Conservation (phyloP, 148 eudicot genomes). For the Linanthus parryae region DNA sequence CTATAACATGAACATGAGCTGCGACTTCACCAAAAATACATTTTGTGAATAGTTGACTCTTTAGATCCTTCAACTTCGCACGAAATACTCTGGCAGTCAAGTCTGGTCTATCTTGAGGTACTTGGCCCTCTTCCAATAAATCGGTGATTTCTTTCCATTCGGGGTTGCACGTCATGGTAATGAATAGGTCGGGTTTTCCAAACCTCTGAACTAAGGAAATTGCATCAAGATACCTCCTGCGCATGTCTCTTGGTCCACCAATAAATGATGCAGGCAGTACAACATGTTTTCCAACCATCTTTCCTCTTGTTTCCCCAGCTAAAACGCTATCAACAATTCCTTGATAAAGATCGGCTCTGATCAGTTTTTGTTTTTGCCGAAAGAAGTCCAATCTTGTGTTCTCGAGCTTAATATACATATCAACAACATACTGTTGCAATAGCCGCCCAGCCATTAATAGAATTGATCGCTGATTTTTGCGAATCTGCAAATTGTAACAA, state of each 20-base stretch:
- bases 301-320: not conserved
- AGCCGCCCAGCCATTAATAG: not conserved
- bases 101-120: conserved; percentile 12
- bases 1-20: conserved; percentile 6
- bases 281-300: not conserved
- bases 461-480: not conserved
- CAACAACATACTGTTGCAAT: not conserved
- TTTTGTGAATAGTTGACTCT: conserved; percentile 3
- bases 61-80: conserved; percentile 8
- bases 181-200: not conserved
- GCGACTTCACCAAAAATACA: conserved; percentile 6
- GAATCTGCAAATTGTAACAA: too few species aligned
- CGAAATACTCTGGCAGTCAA: conserved; percentile 5
- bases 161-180: not conserved
- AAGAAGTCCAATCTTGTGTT: too few species aligned
- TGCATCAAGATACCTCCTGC: not conserved
- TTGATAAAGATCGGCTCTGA: not conserved
- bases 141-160: conserved; percentile 14
- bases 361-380: not conserved
- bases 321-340: not conserved
- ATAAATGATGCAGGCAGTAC: not conserved
- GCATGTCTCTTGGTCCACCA: conserved; percentile 1
- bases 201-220: too few species aligned
- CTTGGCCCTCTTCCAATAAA: not conserved
- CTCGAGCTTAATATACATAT: not conserved